Percentiles rank a stretch among this genome's conserved stretches.
These are phyloP conservation scores for Globisporangium radiosum DNA, from an alignment of 352 stramenopile genomes.

Conservation along the genomic window DNA sequence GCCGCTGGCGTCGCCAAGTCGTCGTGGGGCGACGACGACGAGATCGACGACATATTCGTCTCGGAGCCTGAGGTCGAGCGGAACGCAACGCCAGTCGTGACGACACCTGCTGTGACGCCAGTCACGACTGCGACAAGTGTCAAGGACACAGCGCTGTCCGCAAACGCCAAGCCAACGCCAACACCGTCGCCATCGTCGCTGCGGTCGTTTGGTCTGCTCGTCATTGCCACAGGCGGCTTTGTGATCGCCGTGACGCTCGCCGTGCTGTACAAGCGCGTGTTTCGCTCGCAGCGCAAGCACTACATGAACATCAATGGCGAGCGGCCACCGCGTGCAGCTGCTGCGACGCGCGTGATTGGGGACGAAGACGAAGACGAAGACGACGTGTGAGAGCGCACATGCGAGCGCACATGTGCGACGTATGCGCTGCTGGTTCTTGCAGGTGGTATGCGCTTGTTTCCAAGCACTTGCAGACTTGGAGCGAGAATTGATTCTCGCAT, in stretches of 20 bases:
- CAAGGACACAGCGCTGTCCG: conserved; percentile 11
- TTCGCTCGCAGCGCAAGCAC: conserved; percentile 39
- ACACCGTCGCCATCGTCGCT: conserved; percentile 22
- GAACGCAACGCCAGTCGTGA: neutral
- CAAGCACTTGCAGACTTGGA: neutral
- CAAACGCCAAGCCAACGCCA: conserved; percentile 17
- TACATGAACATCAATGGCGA: conserved; percentile 75
- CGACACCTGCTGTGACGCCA: neutral
- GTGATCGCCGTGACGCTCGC: conserved; percentile 53
- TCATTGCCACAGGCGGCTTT: conserved; percentile 51
- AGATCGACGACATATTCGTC: conserved; percentile 9
- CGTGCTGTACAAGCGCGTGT: conserved; percentile 70
- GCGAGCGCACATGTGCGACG: neutral
- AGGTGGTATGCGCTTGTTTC: neutral
- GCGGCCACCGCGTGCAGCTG: neutral
- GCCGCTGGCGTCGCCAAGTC: conserved; percentile 3
- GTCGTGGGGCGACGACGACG: conserved; percentile 4
- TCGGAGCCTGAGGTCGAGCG: conserved; percentile 2
- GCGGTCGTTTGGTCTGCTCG: conserved; percentile 53
- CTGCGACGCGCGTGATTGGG: neutral
- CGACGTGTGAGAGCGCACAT: neutral
- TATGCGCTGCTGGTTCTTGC: neutral
- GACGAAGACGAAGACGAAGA: conserved; percentile 5
- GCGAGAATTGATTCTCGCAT: neutral
- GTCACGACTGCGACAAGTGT: neutral